A percentile compares a stretch with the other conserved stretches of the same genome.
Evolutionary conservation across 257 asterid genomes (phyloP).

Genomic region (Nicotiana tomentosiformis): DNA sequence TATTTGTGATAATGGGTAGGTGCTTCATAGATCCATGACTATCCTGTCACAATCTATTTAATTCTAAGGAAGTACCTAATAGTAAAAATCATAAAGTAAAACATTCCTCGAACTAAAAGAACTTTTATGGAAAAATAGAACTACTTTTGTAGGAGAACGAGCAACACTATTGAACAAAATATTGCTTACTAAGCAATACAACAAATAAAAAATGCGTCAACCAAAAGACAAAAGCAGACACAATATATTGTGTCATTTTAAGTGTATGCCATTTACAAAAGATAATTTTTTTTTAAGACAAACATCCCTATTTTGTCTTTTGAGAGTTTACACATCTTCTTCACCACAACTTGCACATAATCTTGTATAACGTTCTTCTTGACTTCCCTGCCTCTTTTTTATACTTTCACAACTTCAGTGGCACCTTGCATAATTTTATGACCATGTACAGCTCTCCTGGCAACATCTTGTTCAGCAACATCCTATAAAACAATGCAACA

Average conservation of each 20-base stretch:
- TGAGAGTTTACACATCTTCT: neutral
- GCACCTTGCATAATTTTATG: neutral
- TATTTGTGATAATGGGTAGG: too few relatives aligned
- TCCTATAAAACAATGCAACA: neutral
- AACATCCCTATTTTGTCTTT: neutral
- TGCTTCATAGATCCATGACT: too few relatives aligned
- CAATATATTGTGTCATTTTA: neutral
- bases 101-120: too few relatives aligned
- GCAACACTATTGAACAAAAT: too few relatives aligned
- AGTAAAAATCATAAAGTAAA: too few relatives aligned
- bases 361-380: neutral
- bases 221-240: neutral
- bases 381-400: neutral
- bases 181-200: too few relatives aligned
- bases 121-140: too few relatives aligned
- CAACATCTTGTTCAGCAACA: neutral
- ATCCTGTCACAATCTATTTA: too few relatives aligned
- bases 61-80: too few relatives aligned
- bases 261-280: neutral
- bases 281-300: neutral
- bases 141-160: too few relatives aligned
- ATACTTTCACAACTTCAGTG: neutral
- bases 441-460: neutral
- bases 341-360: neutral
- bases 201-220: neutral